Base-by-base conservation (phyloP, 768 basidiomycete genomes). In the Tricholoma bakamatsutake region DNA sequence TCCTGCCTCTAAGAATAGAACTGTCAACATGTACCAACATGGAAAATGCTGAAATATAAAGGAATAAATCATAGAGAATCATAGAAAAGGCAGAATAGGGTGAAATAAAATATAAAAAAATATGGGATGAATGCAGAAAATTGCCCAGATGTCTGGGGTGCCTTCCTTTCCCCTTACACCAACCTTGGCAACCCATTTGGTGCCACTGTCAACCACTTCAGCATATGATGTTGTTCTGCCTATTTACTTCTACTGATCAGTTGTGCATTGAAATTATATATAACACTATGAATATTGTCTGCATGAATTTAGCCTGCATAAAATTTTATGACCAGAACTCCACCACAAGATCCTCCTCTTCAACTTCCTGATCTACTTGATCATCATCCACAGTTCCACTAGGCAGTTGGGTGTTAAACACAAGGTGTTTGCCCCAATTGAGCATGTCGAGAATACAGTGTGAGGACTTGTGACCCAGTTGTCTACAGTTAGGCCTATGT, bases 361-460 rank as follows among this genome's bases (percentile, higher is more conserved):
- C 37, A 39, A 39, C 37, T 39, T 4, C 37, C 37, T 39, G 37
- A 39, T 39, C 37, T 13, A 39, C 13, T 11, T 11, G 2, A 1
- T 39, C 15, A 39, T 39, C 37, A 12, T 39, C 37, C 12, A 39
- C 37, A 39, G 13, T 39, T 39, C 37, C 15, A 39, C 1, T 13
- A 1, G 10, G 37, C 13, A 15, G 12, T 15, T 39, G 31, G 31
- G 31, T 33, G 11, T 33, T 33, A 33, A 33, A 33, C 12, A 43
- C 42, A 11, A 43, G 42, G 12, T 43, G 42, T 43, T 43, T 18
- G 21, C 64, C 58, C 15, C 57, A 35, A 5, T n/a, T 34, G 28
- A 64, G 61, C 33, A 57, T 54, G 47, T 67, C 57, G 4, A 57
- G 56, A 12, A 67, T 62, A 33, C 24, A 10, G 42, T 63, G 54